Conservation (phyloP, 352 stramenopile genomes). For the Saprolegnia diclina region DNA sequence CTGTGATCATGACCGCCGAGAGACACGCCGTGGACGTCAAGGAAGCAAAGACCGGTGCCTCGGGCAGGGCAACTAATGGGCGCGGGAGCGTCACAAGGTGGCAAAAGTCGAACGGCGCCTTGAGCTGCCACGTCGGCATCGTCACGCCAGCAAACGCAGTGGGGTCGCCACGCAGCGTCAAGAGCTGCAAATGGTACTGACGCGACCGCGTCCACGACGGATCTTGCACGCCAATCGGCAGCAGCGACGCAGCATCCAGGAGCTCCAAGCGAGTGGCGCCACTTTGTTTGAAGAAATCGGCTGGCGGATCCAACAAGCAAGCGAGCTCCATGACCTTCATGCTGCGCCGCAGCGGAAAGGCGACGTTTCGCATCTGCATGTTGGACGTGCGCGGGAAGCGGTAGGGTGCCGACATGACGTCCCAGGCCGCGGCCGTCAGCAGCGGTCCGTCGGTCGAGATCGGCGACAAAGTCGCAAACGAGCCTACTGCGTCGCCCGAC, state of each 20-base stretch:
- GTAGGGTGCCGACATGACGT: constrained; percentile 18
- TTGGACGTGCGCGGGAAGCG: not conserved
- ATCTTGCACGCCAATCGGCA: not conserved
- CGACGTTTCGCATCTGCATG: constrained; percentile 2
- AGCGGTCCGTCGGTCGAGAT: not conserved
- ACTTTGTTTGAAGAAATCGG: not conserved
- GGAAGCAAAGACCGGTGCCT: not conserved
- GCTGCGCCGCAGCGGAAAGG: constrained; percentile 29
- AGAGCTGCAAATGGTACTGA: constrained; percentile 9
- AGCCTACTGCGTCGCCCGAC: constrained; percentile 12
- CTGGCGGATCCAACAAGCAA: not conserved
- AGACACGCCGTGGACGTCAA: constrained; percentile 10
- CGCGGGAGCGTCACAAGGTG: not conserved
- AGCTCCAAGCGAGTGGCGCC: not conserved
- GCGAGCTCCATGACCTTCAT: constrained; percentile 57
- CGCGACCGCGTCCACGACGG: not conserved
- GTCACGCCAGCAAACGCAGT: not conserved
- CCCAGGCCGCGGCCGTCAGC: constrained; percentile 6
- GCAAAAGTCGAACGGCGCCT: constrained; percentile 14
- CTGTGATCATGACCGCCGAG: constrained; percentile 44
- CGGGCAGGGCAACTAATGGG: not conserved
- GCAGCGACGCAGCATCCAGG: not conserved
- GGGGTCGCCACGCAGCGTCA: constrained; percentile 5
- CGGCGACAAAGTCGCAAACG: not conserved
- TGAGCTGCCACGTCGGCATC: not conserved